phyloP scores from a whole-genome alignment of 225 moss, liverwort and hornwort genomes.

The Physcomitrium patens region DNA sequence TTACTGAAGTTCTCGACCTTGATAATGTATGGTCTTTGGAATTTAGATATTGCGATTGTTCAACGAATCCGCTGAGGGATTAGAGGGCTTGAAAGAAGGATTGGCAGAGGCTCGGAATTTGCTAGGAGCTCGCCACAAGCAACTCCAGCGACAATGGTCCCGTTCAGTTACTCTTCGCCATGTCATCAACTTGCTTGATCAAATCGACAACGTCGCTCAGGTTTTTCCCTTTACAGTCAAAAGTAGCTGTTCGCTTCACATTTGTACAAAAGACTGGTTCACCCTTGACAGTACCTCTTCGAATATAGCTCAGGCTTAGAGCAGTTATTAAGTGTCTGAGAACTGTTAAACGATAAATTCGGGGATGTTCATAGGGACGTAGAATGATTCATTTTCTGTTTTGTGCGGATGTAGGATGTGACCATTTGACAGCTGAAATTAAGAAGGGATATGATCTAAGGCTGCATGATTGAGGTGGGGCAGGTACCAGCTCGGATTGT shows the following conservation, averaged over 20 bases:
- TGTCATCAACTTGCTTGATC: conserved; percentile 90
- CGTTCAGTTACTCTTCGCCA: conserved; percentile 93
- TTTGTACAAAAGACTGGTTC: background rate
- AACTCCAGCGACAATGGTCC: conserved; percentile 92
- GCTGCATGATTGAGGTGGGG: conserved; percentile 13
- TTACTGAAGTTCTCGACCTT: conserved; percentile 21
- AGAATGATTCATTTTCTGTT: background rate
- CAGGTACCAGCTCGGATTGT: conserved; percentile 93
- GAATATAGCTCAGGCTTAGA: background rate
- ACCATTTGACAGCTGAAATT: conserved; percentile 17
- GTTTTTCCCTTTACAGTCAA: conserved; percentile 44
- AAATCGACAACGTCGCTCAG: conserved; percentile 94
- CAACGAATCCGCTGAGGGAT: conserved; percentile 78
- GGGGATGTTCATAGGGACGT: conserved; percentile 2
- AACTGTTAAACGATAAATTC: conserved; percentile 6
- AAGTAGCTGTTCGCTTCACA: conserved; percentile 13
- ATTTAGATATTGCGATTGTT: conserved; percentile 86
- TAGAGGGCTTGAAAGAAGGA: conserved; percentile 74
- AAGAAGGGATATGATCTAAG: conserved; percentile 14
- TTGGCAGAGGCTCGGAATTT: conserved; percentile 73
- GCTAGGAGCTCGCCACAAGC: conserved; percentile 91
- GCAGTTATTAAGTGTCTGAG: background rate
- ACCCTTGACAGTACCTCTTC: background rate
- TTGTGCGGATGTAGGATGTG: conserved; percentile 2
- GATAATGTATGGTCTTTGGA: conserved; percentile 29